Conservation (phyloP, 108 stramenopile genomes). For the Stephanodiscus minutulus region DNA sequence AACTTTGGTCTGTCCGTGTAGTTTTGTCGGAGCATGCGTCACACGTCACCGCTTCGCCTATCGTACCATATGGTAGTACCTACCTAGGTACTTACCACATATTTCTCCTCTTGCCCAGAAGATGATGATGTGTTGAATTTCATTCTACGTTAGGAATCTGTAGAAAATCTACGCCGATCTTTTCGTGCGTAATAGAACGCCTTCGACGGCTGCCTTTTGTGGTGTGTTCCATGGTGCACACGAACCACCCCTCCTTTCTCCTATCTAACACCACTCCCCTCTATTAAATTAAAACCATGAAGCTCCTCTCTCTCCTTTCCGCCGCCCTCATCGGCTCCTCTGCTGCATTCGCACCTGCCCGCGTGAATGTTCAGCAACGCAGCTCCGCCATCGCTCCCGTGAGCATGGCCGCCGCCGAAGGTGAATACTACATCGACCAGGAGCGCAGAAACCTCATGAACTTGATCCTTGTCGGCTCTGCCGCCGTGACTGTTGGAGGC, state of each 20-base stretch:
- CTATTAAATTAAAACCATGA: constrained; percentile 52
- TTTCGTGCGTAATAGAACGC: neutral
- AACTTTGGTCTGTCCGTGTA: no score
- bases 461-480: constrained; percentile 92
- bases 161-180: constrained; percentile 7
- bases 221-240: neutral
- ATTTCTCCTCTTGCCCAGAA: no score
- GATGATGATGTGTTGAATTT: neutral
- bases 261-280: neutral
- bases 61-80: no score
- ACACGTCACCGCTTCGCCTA: no score
- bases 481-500: constrained; percentile 88
- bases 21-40: no score
- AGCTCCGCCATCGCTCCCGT: constrained; percentile 54
- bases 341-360: constrained; percentile 80
- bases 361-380: constrained; percentile 40
- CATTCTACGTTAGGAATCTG: neutral
- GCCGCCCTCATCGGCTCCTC: constrained; percentile 70
- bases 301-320: constrained; percentile 70
- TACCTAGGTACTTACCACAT: no score
- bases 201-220: no score
- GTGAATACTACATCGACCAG: constrained; percentile 93
- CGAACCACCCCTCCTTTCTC: no score
- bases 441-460: constrained; percentile 97
- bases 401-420: constrained; percentile 74